These are phyloP conservation scores for Cajanus cajan DNA, from an alignment of 306 rosid genomes.

Conservation along the genomic window DNA sequence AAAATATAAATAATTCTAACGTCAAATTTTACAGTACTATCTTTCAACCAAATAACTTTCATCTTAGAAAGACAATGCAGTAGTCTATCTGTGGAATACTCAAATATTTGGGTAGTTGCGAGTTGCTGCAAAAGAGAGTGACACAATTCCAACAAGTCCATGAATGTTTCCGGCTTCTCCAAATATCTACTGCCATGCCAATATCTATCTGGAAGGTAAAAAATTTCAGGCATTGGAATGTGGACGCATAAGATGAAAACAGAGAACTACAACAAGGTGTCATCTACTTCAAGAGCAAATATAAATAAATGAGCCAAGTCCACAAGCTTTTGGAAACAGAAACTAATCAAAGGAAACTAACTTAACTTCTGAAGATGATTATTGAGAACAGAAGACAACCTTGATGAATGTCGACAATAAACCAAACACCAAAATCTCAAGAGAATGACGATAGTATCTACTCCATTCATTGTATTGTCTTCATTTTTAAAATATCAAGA, in stretches of 20 bases:
- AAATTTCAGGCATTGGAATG: not conserved
- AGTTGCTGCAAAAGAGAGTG: not conserved
- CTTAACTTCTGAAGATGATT: constrained; percentile 6
- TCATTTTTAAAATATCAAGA: not conserved
- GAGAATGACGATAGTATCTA: not conserved
- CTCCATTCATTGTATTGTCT: not conserved
- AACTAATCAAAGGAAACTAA: too few relatives aligned
- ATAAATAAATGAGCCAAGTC: not conserved
- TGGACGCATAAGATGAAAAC: not conserved
- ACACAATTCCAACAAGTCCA: constrained; percentile 7
- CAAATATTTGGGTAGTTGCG: not conserved
- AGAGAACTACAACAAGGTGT: not conserved
- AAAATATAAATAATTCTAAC: not conserved
- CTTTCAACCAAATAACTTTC: constrained; percentile 9
- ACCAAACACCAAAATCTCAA: constrained; percentile 1
- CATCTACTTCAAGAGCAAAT: constrained; percentile 1
- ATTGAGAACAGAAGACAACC: constrained; percentile 7
- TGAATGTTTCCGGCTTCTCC: constrained; percentile 12
- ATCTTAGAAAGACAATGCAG: constrained; percentile 10
- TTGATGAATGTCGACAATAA: not conserved
- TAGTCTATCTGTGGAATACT: constrained; percentile 7
- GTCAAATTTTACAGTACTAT: constrained; percentile 10
- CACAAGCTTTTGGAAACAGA: not conserved
- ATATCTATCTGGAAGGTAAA: constrained; percentile 22
- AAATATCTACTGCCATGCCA: constrained; percentile 28